These are phyloP conservation scores for Isatis lusitanica DNA, from an alignment of 441 rosid species.

Conservation along the genomic window DNA sequence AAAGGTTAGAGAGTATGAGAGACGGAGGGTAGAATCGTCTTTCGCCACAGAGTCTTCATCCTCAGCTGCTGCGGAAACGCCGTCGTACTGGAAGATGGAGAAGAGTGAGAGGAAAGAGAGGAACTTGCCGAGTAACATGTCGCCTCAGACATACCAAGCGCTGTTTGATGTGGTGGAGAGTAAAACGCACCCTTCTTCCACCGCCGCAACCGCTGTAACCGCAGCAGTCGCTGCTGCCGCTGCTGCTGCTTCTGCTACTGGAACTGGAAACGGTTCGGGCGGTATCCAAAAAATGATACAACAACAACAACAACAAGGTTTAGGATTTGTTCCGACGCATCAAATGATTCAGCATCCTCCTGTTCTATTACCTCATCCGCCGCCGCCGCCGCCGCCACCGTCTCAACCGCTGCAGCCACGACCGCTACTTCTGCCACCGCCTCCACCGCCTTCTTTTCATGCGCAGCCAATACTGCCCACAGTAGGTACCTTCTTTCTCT, in stretches of 20 bases:
- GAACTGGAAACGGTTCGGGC: conserved; percentile 34
- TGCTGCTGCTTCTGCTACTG: conserved; percentile 20
- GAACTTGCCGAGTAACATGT: conserved; percentile 78
- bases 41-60: conserved; percentile 17
- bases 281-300: conserved; percentile 21
- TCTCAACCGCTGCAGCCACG: conserved; percentile 26
- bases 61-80: conserved; percentile 28
- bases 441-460: conserved; percentile 32
- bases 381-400: conserved; percentile 12
- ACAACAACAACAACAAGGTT: conserved; percentile 25
- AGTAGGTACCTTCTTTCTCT: conserved; percentile 61
- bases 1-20: conserved; percentile 76
- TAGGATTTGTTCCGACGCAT: conserved; percentile 42
- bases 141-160: conserved; percentile 67
- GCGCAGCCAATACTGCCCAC: conserved; percentile 56
- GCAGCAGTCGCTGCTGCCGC: conserved; percentile 18
- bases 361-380: conserved; percentile 25
- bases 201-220: conserved; percentile 17
- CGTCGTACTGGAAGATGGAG: conserved; percentile 76
- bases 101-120: conserved; percentile 75
- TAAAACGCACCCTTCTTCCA: conserved; percentile 36
- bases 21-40: conserved; percentile 41
- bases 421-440: conserved; percentile 26
- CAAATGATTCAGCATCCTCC: conserved; percentile 36
- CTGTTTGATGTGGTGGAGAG: conserved; percentile 72